Conservation (phyloP, 805 yeast genomes). For the Kodamaea restingae region DNA sequence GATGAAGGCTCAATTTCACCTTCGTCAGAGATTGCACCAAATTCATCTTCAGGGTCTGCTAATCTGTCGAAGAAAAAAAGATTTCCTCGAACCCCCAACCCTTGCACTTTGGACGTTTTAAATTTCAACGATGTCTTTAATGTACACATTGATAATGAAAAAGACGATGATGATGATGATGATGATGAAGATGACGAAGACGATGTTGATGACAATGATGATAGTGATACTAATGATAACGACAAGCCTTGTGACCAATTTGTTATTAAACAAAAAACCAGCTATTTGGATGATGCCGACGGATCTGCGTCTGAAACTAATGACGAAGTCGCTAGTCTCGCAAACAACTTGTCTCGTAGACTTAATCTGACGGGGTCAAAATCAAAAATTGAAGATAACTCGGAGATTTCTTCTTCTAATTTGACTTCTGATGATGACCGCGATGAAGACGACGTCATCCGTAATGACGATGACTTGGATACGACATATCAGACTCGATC, state of each 20-base stretch:
- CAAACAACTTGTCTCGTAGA: background rate
- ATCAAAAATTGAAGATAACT: constrained; percentile 6
- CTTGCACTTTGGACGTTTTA: constrained; percentile 21
- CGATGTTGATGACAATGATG: constrained; percentile 1
- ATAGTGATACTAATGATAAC: constrained; percentile 1
- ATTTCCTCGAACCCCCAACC: constrained; percentile 43
- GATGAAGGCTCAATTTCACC: constrained; percentile 10
- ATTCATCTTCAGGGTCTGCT: background rate
- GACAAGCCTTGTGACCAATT: constrained; percentile 8
- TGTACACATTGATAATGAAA: constrained; percentile 9
- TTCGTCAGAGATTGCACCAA: constrained; percentile 10
- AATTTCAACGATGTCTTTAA: constrained; percentile 31
- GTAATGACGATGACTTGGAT: constrained; percentile 15
- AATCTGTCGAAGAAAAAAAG: constrained; percentile 1
- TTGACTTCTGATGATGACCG: constrained; percentile 13
- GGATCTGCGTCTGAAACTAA: constrained; percentile 11
- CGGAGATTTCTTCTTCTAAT: constrained; percentile 13
- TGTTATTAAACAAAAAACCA: constrained; percentile 9
- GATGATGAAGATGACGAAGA: constrained; percentile 3
- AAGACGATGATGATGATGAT: constrained; percentile 14
- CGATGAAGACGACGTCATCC: constrained; percentile 18
- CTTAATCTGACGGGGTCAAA: too few relatives aligned
- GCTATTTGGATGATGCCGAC: background rate
- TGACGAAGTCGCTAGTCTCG: constrained; percentile 13
- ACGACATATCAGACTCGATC: constrained; percentile 35